Conservation (phyloP, 2,329 filamentous ascomycete species). For the Monilinia polystroma region DNA sequence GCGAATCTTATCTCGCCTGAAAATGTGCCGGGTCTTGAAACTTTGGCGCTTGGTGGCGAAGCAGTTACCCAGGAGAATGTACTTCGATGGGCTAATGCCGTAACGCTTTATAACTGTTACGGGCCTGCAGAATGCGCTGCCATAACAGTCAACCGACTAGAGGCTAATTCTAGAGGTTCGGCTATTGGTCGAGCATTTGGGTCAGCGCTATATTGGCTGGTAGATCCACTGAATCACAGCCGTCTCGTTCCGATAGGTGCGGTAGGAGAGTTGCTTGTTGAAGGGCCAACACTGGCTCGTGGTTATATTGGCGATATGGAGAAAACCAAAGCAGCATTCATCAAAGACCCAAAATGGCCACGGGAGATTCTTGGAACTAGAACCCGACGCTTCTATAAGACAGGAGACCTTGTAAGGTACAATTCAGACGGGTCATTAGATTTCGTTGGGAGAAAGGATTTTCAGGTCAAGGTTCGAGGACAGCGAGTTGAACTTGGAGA, state of each 20-base stretch:
- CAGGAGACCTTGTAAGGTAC: slow-evolving; percentile 56
- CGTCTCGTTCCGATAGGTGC: slow-evolving; percentile 40
- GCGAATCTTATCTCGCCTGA: slow-evolving; percentile 40
- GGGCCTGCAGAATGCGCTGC: slow-evolving; percentile 11
- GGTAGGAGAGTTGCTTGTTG: slow-evolving; percentile 44
- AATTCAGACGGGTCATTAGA: slow-evolving; percentile 57
- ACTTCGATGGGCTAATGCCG: slow-evolving; percentile 38
- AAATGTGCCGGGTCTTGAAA: slow-evolving; percentile 32
- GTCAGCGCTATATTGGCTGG: slow-evolving; percentile 40
- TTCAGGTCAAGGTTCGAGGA: slow-evolving; percentile 64
- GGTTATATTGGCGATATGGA: slow-evolving; percentile 44
- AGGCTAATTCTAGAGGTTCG: slow-evolving; percentile 20
- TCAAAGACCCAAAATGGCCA: slow-evolving; percentile 39
- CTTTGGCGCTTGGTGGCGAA: slow-evolving; percentile 31
- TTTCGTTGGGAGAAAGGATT: slow-evolving; percentile 62
- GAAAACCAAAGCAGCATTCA: slow-evolving; percentile 42
- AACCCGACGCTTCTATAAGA: slow-evolving; percentile 54
- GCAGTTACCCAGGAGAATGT: slow-evolving; percentile 30
- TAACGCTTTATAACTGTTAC: slow-evolving; percentile 18
- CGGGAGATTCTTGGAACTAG: slow-evolving; percentile 21
- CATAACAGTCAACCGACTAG: slow-evolving; percentile 3
- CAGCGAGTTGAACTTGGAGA: slow-evolving; percentile 64
- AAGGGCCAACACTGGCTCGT: slow-evolving; percentile 42
- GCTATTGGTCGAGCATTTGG: slow-evolving; percentile 16
- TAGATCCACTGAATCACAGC: slow-evolving; percentile 43